A percentile compares a stretch with the other conserved stretches of the same genome.
phyloP scores from a whole-genome alignment of 768 basidiomycete species.

The Tephrocybe sp. region DNA sequence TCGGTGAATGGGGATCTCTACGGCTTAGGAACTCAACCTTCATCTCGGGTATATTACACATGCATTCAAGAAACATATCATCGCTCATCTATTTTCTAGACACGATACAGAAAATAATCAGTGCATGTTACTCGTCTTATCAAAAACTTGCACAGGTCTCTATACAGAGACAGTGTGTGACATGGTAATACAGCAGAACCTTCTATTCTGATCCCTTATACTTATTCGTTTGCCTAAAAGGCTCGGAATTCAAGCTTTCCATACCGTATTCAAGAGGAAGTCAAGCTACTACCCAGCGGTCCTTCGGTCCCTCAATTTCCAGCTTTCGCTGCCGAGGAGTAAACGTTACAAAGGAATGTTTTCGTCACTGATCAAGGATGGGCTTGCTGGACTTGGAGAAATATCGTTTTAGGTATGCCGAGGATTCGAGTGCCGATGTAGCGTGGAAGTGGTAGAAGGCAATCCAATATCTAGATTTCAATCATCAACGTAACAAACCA shows the following conservation, averaged over 20 bases:
- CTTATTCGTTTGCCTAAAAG: slow-evolving; percentile 33
- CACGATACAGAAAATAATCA: slow-evolving; percentile 59
- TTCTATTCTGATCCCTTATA: neutral
- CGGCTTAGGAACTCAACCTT: slow-evolving; percentile 45
- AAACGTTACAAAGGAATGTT: slow-evolving; percentile 43
- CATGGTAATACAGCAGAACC: slow-evolving; percentile 48
- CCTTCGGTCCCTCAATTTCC: slow-evolving; percentile 45
- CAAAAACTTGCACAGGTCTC: slow-evolving; percentile 39
- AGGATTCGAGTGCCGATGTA: neutral
- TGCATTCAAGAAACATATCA: neutral
- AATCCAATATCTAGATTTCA: neutral
- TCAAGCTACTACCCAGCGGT: slow-evolving; percentile 45
- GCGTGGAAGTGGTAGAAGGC: no score
- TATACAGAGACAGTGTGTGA: slow-evolving; percentile 48
- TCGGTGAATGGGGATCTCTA: slow-evolving; percentile 56
- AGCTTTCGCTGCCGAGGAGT: slow-evolving; percentile 46
- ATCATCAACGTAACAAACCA: no score
- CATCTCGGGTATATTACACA: slow-evolving; percentile 45
- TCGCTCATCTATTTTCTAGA: slow-evolving; percentile 34
- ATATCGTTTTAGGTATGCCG: slow-evolving; percentile 17
- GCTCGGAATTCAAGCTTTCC: slow-evolving; percentile 82
- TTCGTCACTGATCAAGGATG: slow-evolving; percentile 43
- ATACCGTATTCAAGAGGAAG: slow-evolving; percentile 55
- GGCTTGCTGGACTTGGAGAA: slow-evolving; percentile 26
- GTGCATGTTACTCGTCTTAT: slow-evolving; percentile 52